These are phyloP conservation scores for Colletotrichum sp. DNA, from an alignment of 2,329 filamentous ascomycete genomes.

Conservation along the genomic window DNA sequence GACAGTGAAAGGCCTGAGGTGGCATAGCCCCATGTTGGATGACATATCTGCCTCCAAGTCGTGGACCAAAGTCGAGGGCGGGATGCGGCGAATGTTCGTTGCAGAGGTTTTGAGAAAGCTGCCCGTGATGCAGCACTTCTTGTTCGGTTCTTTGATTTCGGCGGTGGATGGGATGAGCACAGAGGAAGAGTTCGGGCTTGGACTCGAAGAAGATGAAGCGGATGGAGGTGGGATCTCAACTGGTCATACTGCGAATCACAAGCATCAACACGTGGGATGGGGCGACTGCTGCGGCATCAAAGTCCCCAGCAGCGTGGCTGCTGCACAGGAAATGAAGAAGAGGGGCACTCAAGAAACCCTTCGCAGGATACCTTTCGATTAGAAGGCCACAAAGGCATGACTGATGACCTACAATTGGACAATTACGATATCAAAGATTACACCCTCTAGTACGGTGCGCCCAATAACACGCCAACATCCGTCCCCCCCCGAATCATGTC, in stretches of 20 bases:
- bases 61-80: conserved; percentile 91
- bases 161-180: conserved; percentile 82
- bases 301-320: conserved; percentile 91
- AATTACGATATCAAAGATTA: background rate
- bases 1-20: conserved; percentile 90
- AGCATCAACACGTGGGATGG: conserved; percentile 78
- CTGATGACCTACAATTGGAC: background rate
- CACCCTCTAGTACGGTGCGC: background rate
- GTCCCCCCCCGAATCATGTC: background rate
- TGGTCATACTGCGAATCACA: conserved; percentile 67
- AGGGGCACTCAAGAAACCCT: conserved; percentile 63
- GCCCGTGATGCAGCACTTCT: conserved; percentile 97
- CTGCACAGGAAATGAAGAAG: conserved; percentile 88
- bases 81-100: conserved; percentile 97
- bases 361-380: conserved; percentile 85
- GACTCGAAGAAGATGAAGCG: conserved; percentile 54
- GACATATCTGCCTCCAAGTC: conserved; percentile 91
- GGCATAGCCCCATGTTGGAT: conserved; percentile 98
- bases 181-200: conserved; percentile 55
- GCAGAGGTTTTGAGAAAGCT: conserved; percentile 91
- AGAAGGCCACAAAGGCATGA: conserved; percentile 2
- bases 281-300: conserved; percentile 98
- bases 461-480: background rate
- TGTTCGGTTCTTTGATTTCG: conserved; percentile 87
- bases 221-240: conserved; percentile 62